Evolutionary conservation across 169 alveolate species (phyloP).

Genomic region (Perkinsus olseni): DNA sequence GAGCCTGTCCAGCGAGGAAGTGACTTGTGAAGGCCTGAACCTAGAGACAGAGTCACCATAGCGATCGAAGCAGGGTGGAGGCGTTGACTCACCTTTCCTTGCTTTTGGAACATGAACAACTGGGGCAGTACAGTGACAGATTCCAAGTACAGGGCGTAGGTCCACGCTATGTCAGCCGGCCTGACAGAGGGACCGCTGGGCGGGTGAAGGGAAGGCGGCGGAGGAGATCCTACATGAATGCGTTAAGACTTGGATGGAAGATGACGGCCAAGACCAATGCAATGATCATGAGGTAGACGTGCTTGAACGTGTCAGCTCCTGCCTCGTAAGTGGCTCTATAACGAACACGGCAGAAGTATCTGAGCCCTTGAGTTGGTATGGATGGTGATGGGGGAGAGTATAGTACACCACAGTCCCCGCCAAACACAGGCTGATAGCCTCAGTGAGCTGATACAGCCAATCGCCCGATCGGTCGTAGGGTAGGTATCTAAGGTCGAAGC

Average conservation of each 20-base stretch:
- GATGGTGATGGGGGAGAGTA: neutral
- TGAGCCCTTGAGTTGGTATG: neutral
- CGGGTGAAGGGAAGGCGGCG: neutral
- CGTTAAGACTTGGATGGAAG: conserved; percentile 80
- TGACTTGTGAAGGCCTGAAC: conserved; percentile 81
- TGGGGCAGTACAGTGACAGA: conserved; percentile 82
- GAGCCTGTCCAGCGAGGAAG: conserved; percentile 85
- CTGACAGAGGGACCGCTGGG: neutral
- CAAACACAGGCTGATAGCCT: conserved; percentile 60
- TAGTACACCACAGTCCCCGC: conserved; percentile 63
- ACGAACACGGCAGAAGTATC: conserved; percentile 51
- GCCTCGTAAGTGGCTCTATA: conserved; percentile 66
- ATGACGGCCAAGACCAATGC: conserved; percentile 68
- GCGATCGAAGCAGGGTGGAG: neutral
- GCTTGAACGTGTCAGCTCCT: conserved; percentile 59
- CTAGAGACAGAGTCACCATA: conserved; percentile 16
- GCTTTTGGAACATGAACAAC: conserved; percentile 74
- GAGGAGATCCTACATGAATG: conserved; percentile 41
- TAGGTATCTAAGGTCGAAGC: conserved; percentile 44
- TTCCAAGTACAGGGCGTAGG: conserved; percentile 82
- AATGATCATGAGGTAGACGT: conserved; percentile 58
- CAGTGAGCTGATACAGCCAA: conserved; percentile 81
- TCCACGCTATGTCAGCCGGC: conserved; percentile 67
- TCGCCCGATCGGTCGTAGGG: conserved; percentile 89
- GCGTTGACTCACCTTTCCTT: conserved; percentile 30